These are phyloP conservation scores for Lasiosphaeriaceae sp. DNA, from an alignment of 495 filamentous ascomycete genomes.

Conservation along the genomic window DNA sequence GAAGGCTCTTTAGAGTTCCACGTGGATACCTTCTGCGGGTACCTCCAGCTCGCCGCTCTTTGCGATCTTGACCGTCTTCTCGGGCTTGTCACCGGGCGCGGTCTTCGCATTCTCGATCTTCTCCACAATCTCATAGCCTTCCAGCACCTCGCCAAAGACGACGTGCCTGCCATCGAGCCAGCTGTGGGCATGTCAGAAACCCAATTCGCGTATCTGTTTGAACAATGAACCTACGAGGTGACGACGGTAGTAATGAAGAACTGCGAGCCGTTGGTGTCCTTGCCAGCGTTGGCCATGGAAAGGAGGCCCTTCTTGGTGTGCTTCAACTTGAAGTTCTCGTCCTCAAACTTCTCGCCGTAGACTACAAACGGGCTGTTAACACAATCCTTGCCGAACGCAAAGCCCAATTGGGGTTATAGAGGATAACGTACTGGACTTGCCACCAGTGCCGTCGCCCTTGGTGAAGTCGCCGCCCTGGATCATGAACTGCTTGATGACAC, in stretches of 20 bases:
- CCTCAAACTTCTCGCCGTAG: constrained; percentile 90
- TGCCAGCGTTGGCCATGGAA: constrained; percentile 96
- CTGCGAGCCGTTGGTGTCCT: constrained; percentile 97
- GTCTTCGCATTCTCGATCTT: constrained; percentile 81
- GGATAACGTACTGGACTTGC: constrained; percentile 68
- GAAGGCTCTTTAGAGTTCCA: constrained; percentile 71
- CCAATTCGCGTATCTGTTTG: background rate
- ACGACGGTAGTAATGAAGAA: constrained; percentile 93
- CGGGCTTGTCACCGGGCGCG: constrained; percentile 65
- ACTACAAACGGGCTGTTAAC: constrained; percentile 40
- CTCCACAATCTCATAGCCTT: constrained; percentile 87
- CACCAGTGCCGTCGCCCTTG: constrained; percentile 89
- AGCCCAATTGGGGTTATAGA: background rate
- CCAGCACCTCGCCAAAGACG: constrained; percentile 86
- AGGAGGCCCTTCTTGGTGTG: constrained; percentile 57
- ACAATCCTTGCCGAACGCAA: too few species aligned
- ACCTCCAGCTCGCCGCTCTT: constrained; percentile 92
- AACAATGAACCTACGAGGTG: constrained; percentile 60
- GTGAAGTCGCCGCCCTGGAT: constrained; percentile 99
- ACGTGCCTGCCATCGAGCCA: constrained; percentile 90
- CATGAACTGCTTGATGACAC: constrained; percentile 98
- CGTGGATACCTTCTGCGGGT: constrained; percentile 95
- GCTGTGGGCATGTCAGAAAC: constrained; percentile 33
- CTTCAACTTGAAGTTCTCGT: constrained; percentile 99
- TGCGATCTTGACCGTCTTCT: constrained; percentile 73